A percentile compares a stretch with the other conserved stretches of the same genome.
Conservation (phyloP, 805 yeast genomes). For the Pichia occidentalis region DNA sequence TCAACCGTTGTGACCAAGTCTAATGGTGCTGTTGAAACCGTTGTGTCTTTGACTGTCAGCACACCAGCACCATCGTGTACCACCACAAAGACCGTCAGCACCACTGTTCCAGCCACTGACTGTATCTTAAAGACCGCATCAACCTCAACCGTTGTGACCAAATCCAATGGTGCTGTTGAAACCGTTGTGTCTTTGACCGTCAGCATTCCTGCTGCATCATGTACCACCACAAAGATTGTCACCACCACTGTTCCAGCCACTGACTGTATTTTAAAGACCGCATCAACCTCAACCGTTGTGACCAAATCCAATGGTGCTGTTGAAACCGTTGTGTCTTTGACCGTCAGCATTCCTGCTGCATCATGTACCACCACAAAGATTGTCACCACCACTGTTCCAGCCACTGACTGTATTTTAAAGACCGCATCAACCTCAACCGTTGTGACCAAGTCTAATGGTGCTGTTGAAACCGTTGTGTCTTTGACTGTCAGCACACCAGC, state of each 20-base stretch:
- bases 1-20: neutral
- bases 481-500: no score
- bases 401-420: no score
- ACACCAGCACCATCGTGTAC: conserved; percentile 1
- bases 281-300: no score
- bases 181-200: neutral
- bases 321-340: neutral
- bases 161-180: neutral
- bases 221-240: no score
- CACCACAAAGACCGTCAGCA: neutral
- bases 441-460: no score
- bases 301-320: neutral
- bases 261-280: neutral
- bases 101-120: neutral
- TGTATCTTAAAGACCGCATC: neutral
- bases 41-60: neutral
- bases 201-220: neutral
- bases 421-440: no score
- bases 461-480: no score
- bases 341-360: no score
- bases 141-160: neutral
- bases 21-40: neutral
- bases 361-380: no score
- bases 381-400: no score
- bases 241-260: neutral